Evolutionary conservation across 2,329 filamentous ascomycete species (phyloP), one percentile per base, ranked within the genome.

Genomic region (Didymella glomerata): DNA sequence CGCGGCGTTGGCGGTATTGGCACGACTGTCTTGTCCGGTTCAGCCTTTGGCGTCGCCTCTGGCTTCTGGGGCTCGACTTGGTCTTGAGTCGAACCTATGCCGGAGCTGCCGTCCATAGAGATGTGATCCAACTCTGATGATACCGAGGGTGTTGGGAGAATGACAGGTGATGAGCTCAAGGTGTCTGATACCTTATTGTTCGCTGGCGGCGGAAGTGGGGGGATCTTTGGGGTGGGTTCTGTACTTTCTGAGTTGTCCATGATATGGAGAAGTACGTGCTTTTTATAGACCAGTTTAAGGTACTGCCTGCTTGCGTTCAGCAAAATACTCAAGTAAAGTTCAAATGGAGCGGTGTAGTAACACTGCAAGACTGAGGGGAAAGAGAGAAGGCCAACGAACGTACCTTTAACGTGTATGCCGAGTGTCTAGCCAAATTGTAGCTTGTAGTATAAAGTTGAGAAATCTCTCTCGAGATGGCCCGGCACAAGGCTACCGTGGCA

Each of bases 111-210:
- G 34, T 61, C 63, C 3, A 71, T 48, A 8, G 54, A 57, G 25
- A 67, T 48, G 7, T 58, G 60, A 40, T 67, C 67, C 14, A 66
- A 57, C 3, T 72, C 68, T 9, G 65, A 66, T 13, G 52, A 63
- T 4, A 67, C 60, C n/a, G 65, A 66, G 1, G 70, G 70, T 11
- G 71, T 72, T 11, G 68, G 49, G 22, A 73, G 54, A 18, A 69
- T 50, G 25, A 71, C 62, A 36, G 68, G 69, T 9, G 70, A 70
- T 5, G 70, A 73, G 13, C 47, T 58, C 3, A 62, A 67, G 3
- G 62, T 70, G 16, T 69, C 63, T 27, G 68, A 70, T n/a, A 64
- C 53, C 48, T 64, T 64, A 22, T 60, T 61, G 36, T 20, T 42
- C 30, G 42, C 46, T 49, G 54, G 63, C 40, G 32, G 40, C 41